phyloP scores from a whole-genome alignment of 495 filamentous ascomycete species.

The Staphylotrichum tortipilum region DNA sequence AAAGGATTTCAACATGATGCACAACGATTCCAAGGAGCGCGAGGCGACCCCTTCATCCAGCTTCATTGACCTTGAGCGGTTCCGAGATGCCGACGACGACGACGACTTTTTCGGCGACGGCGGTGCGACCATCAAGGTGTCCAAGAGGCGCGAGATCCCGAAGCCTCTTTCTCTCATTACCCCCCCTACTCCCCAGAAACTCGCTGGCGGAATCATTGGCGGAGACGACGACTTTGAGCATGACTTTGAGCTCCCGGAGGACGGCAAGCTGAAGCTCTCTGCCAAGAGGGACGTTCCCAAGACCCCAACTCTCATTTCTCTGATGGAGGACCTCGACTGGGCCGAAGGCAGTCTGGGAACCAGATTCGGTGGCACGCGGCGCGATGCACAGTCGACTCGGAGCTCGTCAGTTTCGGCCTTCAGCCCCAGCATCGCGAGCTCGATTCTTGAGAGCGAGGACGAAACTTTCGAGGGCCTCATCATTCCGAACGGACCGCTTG shows the following conservation, averaged over 20 bases:
- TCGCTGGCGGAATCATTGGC: conserved; percentile 19
- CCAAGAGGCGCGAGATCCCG: conserved; percentile 47
- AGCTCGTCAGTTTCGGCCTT: conserved; percentile 81
- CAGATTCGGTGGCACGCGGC: conserved; percentile 72
- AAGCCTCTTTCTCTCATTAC: conserved; percentile 49
- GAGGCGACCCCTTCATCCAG: conserved; percentile 22
- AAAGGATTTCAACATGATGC: conserved; percentile 11
- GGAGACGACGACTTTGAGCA: conserved; percentile 62
- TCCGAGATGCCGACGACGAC: conserved; percentile 51
- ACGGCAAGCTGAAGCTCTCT: conserved; percentile 52
- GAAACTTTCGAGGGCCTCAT: conserved; percentile 80
- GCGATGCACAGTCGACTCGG: conserved; percentile 65
- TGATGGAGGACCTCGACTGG: conserved; percentile 80
- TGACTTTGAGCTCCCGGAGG: conserved; percentile 64
- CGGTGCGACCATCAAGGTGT: conserved; percentile 56
- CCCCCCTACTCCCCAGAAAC: conserved; percentile 44
- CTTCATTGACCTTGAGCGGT: conserved; percentile 47
- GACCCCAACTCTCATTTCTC: conserved; percentile 43
- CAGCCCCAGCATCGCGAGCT: conserved; percentile 86
- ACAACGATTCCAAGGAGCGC: conserved; percentile 19
- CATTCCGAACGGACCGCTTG: conserved; percentile 71
- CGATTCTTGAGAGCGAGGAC: conserved; percentile 89
- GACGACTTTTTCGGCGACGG: conserved; percentile 55
- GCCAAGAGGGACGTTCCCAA: conserved; percentile 49
- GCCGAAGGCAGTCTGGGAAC: conserved; percentile 86